Conservation (phyloP, 768 basidiomycete species). For the Daedaleopsis sinensis region DNA sequence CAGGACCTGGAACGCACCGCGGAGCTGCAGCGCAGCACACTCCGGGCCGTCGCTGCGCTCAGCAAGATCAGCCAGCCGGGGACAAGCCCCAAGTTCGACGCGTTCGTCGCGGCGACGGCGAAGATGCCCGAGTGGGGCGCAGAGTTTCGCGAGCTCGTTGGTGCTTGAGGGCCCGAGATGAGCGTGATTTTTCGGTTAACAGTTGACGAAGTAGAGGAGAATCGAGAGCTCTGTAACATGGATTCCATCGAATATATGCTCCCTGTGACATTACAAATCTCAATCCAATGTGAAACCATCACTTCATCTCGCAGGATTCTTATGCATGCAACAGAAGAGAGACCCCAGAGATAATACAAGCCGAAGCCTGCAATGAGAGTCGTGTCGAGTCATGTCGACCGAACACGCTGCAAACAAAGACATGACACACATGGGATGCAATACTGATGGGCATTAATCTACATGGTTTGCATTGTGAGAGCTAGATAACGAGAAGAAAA, state of each 20-base stretch:
- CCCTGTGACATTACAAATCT: no score
- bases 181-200: no score
- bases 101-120: conserved; percentile 74
- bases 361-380: no score
- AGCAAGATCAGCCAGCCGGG: conserved; percentile 72
- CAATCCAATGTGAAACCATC: no score
- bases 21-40: conserved; percentile 88
- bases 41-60: conserved; percentile 86
- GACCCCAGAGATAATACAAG: no score
- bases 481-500: conserved; percentile 20
- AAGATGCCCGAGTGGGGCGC: conserved; percentile 65
- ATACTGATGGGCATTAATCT: conserved; percentile 22
- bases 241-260: no score
- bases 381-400: no score
- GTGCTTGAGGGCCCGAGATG: conserved; percentile 23
- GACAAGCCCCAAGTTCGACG: conserved; percentile 74
- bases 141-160: conserved; percentile 66
- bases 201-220: no score
- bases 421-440: neutral
- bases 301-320: no score
- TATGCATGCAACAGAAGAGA: no score
- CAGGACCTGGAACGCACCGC: conserved; percentile 87
- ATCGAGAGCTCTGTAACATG: no score
- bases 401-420: no score
- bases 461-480: conserved; percentile 20